Percentiles rank a stretch among this genome's conserved stretches.
Evolutionary conservation across 345 rosid genomes (phyloP).

Genomic region (Orychophragmus violaceus): DNA sequence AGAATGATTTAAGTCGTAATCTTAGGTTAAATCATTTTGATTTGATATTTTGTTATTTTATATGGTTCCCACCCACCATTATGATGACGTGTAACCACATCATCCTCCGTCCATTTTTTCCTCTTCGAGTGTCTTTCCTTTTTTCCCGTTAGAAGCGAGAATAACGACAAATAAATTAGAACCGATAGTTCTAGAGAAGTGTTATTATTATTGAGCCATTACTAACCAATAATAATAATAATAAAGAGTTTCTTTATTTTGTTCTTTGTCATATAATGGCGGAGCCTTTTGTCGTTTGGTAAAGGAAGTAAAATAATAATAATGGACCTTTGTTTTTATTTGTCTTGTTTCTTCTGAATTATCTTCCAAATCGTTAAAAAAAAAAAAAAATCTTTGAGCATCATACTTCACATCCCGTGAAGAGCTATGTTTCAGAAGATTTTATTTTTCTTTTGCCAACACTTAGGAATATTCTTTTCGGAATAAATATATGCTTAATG

Average conservation of each 20-base stretch:
- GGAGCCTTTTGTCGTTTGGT: slow-evolving; percentile 16
- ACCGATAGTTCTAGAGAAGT: slow-evolving; percentile 8
- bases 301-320: slow-evolving; percentile 9
- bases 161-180: slow-evolving; percentile 16
- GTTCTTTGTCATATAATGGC: slow-evolving; percentile 2
- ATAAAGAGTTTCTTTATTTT: not conserved
- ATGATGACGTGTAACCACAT: slow-evolving; percentile 23
- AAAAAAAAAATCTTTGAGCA: slow-evolving; percentile 3
- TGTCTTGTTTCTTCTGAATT: slow-evolving; percentile 7
- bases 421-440: not conserved
- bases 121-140: not conserved
- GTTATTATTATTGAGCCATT: slow-evolving; percentile 7
- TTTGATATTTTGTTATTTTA: slow-evolving; percentile 19
- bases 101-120: not conserved
- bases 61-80: slow-evolving; percentile 14
- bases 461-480: not conserved
- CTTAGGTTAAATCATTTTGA: slow-evolving; percentile 26
- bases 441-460: not conserved
- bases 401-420: slow-evolving; percentile 16
- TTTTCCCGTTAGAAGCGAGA: not conserved
- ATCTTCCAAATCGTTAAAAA: slow-evolving; percentile 3
- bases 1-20: slow-evolving; percentile 29
- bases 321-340: not conserved
- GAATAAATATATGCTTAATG: not conserved
- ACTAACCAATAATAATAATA: not conserved